These are phyloP conservation scores for Arctium lappa DNA, from an alignment of 129 eudicot genomes.

Conservation along the genomic window DNA sequence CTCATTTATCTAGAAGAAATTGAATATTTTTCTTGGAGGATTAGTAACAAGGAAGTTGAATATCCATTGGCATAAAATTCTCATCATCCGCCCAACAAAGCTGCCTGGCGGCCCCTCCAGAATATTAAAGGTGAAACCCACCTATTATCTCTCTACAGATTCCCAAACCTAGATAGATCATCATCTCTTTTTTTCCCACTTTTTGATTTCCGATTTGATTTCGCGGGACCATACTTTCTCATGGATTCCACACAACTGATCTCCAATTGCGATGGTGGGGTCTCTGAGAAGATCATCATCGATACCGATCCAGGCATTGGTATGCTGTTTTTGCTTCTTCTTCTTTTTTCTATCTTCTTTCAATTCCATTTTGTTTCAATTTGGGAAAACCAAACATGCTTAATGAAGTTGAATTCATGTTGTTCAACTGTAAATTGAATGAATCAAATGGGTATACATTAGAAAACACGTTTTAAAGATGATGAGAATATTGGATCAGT, in stretches of 20 bases:
- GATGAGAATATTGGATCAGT: background rate
- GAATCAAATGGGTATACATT: background rate
- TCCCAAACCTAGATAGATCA: background rate
- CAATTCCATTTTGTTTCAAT: background rate
- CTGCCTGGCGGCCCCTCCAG: background rate
- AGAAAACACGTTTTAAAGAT: background rate
- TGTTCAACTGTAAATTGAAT: background rate
- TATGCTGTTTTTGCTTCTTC: background rate
- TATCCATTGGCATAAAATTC: background rate
- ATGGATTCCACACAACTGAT: constrained; percentile 18
- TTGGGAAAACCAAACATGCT: background rate
- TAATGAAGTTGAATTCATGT: background rate
- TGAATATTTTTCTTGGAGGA: background rate
- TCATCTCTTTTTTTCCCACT: background rate
- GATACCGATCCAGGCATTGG: constrained; percentile 36
- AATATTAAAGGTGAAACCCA: background rate
- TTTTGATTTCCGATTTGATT: background rate
- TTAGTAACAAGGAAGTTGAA: background rate
- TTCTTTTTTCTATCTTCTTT: background rate
- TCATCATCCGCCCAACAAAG: background rate
- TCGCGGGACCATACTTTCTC: background rate
- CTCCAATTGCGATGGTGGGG: constrained; percentile 21
- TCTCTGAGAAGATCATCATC: constrained; percentile 25
- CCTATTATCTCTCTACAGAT: background rate
- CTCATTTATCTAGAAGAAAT: no score